These are phyloP conservation scores for Blastocystis sp. DNA, from an alignment of 352 stramenopile species.

Conservation along the genomic window DNA sequence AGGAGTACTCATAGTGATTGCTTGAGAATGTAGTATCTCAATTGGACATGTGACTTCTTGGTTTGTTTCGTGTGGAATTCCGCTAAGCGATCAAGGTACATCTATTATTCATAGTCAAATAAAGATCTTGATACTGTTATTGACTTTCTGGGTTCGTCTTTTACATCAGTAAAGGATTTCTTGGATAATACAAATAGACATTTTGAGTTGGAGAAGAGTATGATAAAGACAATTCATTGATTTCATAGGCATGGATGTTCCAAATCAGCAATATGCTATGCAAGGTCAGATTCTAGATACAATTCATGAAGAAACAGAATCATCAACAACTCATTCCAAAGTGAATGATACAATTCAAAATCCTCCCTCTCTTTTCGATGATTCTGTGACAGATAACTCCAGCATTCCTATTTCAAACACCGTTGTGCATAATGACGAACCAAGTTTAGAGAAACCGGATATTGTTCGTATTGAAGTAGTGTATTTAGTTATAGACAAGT, in stretches of 20 bases:
- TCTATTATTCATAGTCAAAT: background rate
- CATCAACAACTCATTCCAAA: background rate
- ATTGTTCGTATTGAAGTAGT: background rate
- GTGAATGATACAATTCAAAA: background rate
- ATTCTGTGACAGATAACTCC: background rate
- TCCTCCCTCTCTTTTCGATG: background rate
- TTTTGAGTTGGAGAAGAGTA: background rate
- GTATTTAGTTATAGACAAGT: background rate
- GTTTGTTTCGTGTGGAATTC: background rate
- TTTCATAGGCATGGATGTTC: background rate
- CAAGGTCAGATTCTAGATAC: background rate
- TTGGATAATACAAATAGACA: background rate
- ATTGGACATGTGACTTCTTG: background rate
- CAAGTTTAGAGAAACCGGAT: background rate
- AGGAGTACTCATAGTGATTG: background rate
- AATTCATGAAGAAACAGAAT: constrained; percentile 32
- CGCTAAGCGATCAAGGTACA: background rate
- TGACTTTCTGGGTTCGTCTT: background rate
- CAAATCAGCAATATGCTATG: background rate
- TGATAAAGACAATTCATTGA: no score
- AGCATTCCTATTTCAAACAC: background rate
- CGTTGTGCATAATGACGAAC: background rate
- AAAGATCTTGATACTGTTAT: constrained; percentile 7
- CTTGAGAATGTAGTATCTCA: background rate
- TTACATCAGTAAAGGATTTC: background rate